Percentiles rank a stretch among this genome's conserved stretches.
Conservation (phyloP, 495 filamentous ascomycete species). For the Xylaria acuta region DNA sequence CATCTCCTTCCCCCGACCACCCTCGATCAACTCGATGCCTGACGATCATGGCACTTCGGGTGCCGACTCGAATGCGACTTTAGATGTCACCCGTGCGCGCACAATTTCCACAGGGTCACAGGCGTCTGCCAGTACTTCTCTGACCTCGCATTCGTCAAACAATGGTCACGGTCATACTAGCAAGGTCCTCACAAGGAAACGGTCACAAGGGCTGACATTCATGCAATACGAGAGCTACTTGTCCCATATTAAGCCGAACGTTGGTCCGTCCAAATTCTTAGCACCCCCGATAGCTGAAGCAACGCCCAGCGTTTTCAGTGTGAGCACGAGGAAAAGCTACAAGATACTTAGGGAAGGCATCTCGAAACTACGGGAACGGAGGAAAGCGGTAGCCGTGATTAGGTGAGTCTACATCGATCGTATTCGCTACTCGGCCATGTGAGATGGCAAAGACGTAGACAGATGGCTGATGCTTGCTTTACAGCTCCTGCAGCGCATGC, state of each 20-base stretch:
- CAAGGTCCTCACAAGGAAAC: slow-evolving; percentile 37
- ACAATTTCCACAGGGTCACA: slow-evolving; percentile 46
- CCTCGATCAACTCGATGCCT: slow-evolving; percentile 32
- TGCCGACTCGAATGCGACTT: slow-evolving; percentile 45
- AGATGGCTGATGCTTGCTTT: slow-evolving; percentile 27
- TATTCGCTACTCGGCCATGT: background rate
- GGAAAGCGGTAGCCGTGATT: slow-evolving; percentile 33
- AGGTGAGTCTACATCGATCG: slow-evolving; percentile 40
- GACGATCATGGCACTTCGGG: slow-evolving; percentile 37
- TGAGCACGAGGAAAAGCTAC: slow-evolving; percentile 49
- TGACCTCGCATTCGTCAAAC: slow-evolving; percentile 45
- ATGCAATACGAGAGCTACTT: slow-evolving; percentile 61
- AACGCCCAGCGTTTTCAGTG: slow-evolving; percentile 39
- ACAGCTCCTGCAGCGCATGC: slow-evolving; percentile 60
- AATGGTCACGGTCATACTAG: slow-evolving; percentile 26
- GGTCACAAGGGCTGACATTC: slow-evolving; percentile 54
- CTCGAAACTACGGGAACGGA: slow-evolving; percentile 45
- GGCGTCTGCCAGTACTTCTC: slow-evolving; percentile 40
- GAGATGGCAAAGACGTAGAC: background rate
- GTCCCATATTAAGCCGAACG: slow-evolving; percentile 46
- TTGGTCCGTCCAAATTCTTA: slow-evolving; percentile 46
- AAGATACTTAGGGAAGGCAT: slow-evolving; percentile 50
- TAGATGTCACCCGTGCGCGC: slow-evolving; percentile 42
- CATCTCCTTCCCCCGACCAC: slow-evolving; percentile 46
- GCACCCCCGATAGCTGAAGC: slow-evolving; percentile 32